These are phyloP conservation scores for Saccharomycopsis javanensis DNA, from an alignment of 805 yeast species.

Conservation along the genomic window DNA sequence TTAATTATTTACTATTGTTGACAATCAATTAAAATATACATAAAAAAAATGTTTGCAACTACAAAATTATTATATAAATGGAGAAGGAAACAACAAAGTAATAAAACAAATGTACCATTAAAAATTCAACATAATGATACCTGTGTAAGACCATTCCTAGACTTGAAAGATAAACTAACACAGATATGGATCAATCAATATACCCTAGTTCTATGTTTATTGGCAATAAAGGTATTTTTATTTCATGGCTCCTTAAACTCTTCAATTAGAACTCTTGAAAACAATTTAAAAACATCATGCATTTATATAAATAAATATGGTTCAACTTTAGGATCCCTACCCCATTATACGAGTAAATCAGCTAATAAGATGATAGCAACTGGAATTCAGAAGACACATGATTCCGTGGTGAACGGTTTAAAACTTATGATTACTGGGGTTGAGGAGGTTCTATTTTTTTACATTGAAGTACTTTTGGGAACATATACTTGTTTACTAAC, in stretches of 20 bases:
- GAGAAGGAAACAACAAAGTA: background rate
- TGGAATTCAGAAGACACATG: constrained; percentile 39
- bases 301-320: constrained; percentile 33
- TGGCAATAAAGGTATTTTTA: constrained; percentile 50
- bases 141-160: constrained; percentile 30
- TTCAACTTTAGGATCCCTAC: constrained; percentile 34
- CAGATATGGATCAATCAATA: constrained; percentile 62
- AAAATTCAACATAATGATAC: background rate
- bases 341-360: constrained; percentile 45
- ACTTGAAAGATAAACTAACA: constrained; percentile 43
- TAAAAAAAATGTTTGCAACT: background rate
- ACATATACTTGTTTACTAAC: constrained; percentile 78
- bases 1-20: too few species aligned
- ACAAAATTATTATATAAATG: background rate
- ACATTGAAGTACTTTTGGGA: constrained; percentile 67
- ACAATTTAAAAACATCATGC: constrained; percentile 37
- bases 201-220: constrained; percentile 45
- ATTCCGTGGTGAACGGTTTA: constrained; percentile 36
- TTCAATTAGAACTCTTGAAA: constrained; percentile 33
- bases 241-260: constrained; percentile 40
- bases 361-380: constrained; percentile 43
- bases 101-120: background rate
- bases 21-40: too few species aligned
- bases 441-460: constrained; percentile 51
- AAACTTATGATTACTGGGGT: constrained; percentile 43